These are phyloP conservation scores for Diplotaxis tenuifolia DNA, from an alignment of 345 rosid species.

Conservation along the genomic window DNA sequence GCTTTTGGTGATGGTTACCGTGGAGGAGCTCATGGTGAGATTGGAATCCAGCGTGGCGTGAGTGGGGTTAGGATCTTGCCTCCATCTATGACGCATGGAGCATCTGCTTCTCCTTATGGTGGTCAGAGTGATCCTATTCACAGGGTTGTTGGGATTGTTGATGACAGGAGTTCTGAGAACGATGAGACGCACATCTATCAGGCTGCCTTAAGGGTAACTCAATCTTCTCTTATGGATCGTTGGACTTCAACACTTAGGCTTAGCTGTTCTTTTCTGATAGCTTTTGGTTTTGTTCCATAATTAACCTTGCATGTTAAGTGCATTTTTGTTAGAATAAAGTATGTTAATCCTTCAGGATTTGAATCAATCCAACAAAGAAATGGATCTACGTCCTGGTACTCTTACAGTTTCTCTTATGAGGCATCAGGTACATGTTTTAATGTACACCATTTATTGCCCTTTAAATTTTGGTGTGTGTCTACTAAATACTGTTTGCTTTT, in stretches of 20 bases:
- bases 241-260: not conserved
- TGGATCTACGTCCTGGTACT: constrained; percentile 59
- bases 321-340: not conserved
- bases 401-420: constrained; percentile 74
- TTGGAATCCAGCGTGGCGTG: constrained; percentile 46
- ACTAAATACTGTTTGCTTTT: constrained; percentile 8
- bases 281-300: not conserved
- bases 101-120: constrained; percentile 41
- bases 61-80: constrained; percentile 67
- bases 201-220: constrained; percentile 90
- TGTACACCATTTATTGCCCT: not conserved
- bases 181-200: constrained; percentile 78
- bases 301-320: not conserved
- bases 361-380: constrained; percentile 74
- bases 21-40: constrained; percentile 42
- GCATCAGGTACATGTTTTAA: constrained; percentile 60
- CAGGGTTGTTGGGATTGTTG: constrained; percentile 48
- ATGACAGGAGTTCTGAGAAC: constrained; percentile 49
- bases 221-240: not conserved
- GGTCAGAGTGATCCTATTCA: constrained; percentile 45
- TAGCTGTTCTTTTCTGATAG: constrained; percentile 1
- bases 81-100: constrained; percentile 54
- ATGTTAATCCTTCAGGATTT: constrained; percentile 54
- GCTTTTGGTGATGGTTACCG: constrained; percentile 45
- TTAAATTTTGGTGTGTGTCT: not conserved